Conservation (phyloP, 2,329 filamentous ascomycete genomes). For the Berkeleyomyces basicola region DNA sequence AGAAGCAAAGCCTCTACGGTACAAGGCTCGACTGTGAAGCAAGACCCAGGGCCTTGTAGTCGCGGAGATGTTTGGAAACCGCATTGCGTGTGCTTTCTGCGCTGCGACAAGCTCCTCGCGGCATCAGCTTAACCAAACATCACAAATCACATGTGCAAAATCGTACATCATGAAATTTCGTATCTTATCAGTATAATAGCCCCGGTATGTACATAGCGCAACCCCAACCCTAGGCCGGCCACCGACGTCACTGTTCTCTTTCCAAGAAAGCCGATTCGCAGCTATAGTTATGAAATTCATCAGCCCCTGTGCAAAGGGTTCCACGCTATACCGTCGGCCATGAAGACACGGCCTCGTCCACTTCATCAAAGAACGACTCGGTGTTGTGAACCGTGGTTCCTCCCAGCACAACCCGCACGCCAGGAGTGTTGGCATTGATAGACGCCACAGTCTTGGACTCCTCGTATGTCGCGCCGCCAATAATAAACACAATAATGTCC, state of each 20-base stretch:
- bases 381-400: constrained; percentile 84
- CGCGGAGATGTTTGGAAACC: not conserved
- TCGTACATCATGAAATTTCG: constrained; percentile 3
- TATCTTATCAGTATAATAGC: constrained; percentile 12
- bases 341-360: constrained; percentile 69
- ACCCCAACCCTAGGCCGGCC: not conserved
- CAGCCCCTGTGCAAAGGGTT: not conserved
- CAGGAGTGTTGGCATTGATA: constrained; percentile 79
- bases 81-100: not conserved
- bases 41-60: not conserved
- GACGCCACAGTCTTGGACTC: constrained; percentile 94
- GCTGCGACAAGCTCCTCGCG: not conserved
- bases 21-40: not conserved
- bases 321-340: constrained; percentile 43
- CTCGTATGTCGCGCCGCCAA: constrained; percentile 88
- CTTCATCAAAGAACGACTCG: constrained; percentile 72
- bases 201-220: constrained; percentile 8
- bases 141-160: not conserved
- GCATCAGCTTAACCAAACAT: not conserved
- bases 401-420: constrained; percentile 74
- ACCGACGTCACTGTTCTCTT: not conserved
- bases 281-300: not conserved
- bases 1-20: constrained; percentile 4
- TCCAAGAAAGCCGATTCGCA: not conserved
- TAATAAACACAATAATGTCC: constrained; percentile 87